A percentile compares a stretch with the other conserved stretches of the same genome.
Conservation (phyloP, 1,284 basidiomycete genomes). For the Earliella scabrosa region DNA sequence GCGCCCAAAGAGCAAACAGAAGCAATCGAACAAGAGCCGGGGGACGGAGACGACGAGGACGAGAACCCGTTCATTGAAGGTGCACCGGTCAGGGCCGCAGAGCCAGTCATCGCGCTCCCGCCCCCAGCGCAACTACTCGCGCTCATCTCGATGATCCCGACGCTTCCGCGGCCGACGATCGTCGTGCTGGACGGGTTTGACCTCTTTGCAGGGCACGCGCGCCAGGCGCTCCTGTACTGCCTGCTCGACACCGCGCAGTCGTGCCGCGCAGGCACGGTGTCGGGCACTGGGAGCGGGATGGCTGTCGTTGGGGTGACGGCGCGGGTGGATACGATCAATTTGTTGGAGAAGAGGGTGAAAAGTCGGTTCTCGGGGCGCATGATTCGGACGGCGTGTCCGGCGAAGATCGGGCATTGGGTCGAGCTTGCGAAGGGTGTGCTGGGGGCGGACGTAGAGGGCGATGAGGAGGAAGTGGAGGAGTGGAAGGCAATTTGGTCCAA, state of each 20-base stretch:
- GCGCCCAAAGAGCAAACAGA: not conserved
- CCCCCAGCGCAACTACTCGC: conserved; percentile 82
- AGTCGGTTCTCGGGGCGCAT: conserved; percentile 93
- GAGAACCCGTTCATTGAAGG: conserved; percentile 46
- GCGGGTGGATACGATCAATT: conserved; percentile 85
- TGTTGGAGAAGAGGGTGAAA: conserved; percentile 94
- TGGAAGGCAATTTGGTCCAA: conserved; percentile 63
- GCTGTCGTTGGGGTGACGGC: conserved; percentile 85
- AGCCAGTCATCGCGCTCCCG: conserved; percentile 46
- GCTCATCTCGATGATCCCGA: conserved; percentile 78
- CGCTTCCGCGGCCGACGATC: conserved; percentile 78
- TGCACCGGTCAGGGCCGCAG: conserved; percentile 2
- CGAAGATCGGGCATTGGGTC: conserved; percentile 56
- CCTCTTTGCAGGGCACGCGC: conserved; percentile 85
- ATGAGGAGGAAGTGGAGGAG: conserved; percentile 52
- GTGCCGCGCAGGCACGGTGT: conserved; percentile 50
- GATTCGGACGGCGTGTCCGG: conserved; percentile 72
- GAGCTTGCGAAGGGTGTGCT: conserved; percentile 50
- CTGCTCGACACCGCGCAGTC: conserved; percentile 83
- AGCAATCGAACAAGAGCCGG: too few relatives aligned
- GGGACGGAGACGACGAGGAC: conserved; percentile 30
- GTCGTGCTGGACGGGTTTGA: conserved; percentile 91
- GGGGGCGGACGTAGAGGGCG: conserved; percentile 29
- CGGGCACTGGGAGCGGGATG: conserved; percentile 55
- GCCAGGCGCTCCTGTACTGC: conserved; percentile 89